Evolutionary conservation across 1,139 yeast genomes (phyloP).

Genomic region (Yamadazyma sp.): DNA sequence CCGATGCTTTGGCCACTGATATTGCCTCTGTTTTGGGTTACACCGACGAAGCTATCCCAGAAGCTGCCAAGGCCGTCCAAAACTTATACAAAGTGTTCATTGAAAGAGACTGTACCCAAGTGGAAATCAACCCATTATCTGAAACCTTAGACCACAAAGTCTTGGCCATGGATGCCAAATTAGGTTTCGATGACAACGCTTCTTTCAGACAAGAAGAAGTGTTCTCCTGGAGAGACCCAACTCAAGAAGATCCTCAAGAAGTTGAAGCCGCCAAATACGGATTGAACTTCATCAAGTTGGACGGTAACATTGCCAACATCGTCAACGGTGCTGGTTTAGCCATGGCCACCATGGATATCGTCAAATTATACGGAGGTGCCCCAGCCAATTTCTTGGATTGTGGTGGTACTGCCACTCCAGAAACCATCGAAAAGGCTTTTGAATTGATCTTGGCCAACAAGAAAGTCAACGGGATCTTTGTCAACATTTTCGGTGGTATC

Average conservation of each 20-base stretch:
- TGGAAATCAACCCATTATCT: constrained; percentile 96
- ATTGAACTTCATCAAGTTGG: constrained; percentile 93
- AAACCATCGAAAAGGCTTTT: constrained; percentile 96
- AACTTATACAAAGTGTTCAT: constrained; percentile 84
- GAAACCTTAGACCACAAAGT: constrained; percentile 91
- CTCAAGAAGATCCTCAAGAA: constrained; percentile 98
- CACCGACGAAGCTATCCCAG: constrained; percentile 73
- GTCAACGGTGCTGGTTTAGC: constrained; percentile 99
- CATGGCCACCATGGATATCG: constrained; percentile 99
- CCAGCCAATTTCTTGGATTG: constrained; percentile 99
- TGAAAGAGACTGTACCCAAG: constrained; percentile 95
- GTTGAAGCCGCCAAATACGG: constrained; percentile 88
- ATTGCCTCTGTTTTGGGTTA: constrained; percentile 83
- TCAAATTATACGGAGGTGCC: constrained; percentile 96
- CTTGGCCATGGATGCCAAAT: constrained; percentile 98
- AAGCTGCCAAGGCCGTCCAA: constrained; percentile 85
- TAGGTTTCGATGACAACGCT: constrained; percentile 97
- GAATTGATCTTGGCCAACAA: constrained; percentile 87
- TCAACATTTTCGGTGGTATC: constrained; percentile 98
- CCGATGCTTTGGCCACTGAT: constrained; percentile 71
- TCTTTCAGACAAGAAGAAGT: constrained; percentile 93
- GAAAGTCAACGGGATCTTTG: constrained; percentile 93
- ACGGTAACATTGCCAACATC: constrained; percentile 97
- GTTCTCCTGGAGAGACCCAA: constrained; percentile 92
- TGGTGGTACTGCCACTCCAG: constrained; percentile 99